Evolutionary conservation across 305 asterid species (phyloP), one percentile per base, ranked within the genome.

Genomic region (Fraxinus ornus): DNA sequence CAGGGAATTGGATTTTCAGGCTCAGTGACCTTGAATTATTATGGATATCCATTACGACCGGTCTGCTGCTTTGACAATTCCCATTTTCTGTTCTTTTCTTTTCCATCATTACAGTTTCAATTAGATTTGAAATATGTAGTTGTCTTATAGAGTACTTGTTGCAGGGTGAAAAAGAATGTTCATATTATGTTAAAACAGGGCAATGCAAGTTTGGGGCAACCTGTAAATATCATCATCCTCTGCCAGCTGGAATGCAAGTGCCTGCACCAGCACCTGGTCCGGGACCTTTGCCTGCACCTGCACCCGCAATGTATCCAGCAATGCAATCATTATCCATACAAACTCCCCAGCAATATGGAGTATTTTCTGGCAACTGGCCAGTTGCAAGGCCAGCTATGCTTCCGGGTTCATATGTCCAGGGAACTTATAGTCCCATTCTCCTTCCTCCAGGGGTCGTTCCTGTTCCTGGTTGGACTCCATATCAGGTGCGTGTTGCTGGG

Each of bases 191-290:
- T 75, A 94, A 91, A 89, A 94, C 98, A 15, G 98, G 95, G 84
- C 92, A 92, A 75, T 93, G 98, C 92, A 96, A 96, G 84, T 96
- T 91, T 81, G 98, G 98, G 3, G 85, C 86, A 75, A 93, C 98
- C 83, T 94, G 98, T 89, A 96, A 92, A 90, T 94, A 83, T 89
- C 95, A 96, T 89, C 98, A 96, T 82, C 98, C 99, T 74, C 97
- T 89, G 89, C 97, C 92, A 62, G 90, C 92, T 71, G 94, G 91
- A 75, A 79, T 83, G 66, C 90, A 88, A 85, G 72, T 86, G 77
- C 87, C 89, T 66, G 85, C 86, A 76, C 88, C 88, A 72, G 80
- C 82, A 64, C 89, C 89, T 74, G 89, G 89, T 79, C 86, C 90
- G 72, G 89, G 89, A 75, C 73, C 90, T 66, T 78, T 88, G 87